These are phyloP conservation scores for Alternaria sp. DNA, from an alignment of 2,329 filamentous ascomycete species.

Conservation along the genomic window DNA sequence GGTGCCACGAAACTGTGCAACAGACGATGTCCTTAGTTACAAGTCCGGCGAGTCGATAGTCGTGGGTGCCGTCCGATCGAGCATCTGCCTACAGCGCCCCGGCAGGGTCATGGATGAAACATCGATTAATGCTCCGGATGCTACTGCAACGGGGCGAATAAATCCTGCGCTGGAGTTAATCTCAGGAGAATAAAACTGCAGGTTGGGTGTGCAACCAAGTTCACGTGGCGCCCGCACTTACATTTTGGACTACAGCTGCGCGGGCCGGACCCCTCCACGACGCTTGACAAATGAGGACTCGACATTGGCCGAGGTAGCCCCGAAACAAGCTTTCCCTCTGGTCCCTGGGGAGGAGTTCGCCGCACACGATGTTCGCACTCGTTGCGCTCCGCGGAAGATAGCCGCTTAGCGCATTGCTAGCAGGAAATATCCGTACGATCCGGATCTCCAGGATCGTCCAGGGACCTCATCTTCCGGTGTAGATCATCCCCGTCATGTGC, in stretches of 20 bases:
- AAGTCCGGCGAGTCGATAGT: not conserved
- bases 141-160: not conserved
- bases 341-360: constrained; percentile 7
- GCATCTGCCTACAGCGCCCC: not conserved
- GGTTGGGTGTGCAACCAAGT: not conserved
- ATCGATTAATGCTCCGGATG: not conserved
- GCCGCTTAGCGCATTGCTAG: constrained; percentile 8
- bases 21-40: not conserved
- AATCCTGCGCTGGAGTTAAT: not conserved
- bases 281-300: constrained; percentile 9
- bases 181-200: constrained; percentile 11
- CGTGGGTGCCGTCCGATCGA: not conserved
- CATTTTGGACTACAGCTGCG: constrained; percentile 22
- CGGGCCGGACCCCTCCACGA: constrained; percentile 22
- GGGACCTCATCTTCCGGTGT: constrained; percentile 6
- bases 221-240: constrained; percentile 15
- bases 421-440: constrained; percentile 8
- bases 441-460: constrained; percentile 16
- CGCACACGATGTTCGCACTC: constrained; percentile 2
- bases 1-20: not conserved
- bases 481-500: constrained; percentile 11
- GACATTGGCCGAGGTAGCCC: constrained; percentile 6
- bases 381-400: constrained; percentile 6
- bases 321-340: constrained; percentile 1
- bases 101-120: not conserved